These are phyloP conservation scores for Agroathelia rolfsii DNA, from an alignment of 1,284 basidiomycete species.

Conservation along the genomic window DNA sequence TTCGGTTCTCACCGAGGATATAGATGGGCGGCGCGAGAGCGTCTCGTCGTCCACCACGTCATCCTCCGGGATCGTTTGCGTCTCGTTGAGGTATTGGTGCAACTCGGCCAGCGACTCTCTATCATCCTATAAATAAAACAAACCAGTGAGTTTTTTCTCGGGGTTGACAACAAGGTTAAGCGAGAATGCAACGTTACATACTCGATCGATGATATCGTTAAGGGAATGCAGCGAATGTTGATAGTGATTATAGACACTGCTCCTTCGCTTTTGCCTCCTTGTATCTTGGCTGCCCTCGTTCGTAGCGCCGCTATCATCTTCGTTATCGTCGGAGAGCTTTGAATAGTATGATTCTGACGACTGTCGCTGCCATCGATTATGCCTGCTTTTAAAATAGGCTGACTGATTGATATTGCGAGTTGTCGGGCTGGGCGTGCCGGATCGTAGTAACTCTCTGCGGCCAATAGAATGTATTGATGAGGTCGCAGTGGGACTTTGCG, in stretches of 20 bases:
- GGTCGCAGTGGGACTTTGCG: constrained; percentile 11
- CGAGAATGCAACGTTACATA: constrained; percentile 27
- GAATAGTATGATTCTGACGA: constrained; percentile 47
- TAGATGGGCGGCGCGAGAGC: constrained; percentile 23
- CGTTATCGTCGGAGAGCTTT: constrained; percentile 30
- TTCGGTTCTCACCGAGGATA: constrained; percentile 37
- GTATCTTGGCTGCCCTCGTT: too few relatives aligned
- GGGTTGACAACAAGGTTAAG: constrained; percentile 5
- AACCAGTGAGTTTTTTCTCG: constrained; percentile 1
- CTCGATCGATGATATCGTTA: constrained; percentile 65
- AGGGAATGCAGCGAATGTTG: constrained; percentile 69
- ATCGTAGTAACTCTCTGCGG: constrained; percentile 14
- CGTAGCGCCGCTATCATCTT: too few relatives aligned
- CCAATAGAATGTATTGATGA: constrained; percentile 14
- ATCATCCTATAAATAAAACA: constrained; percentile 45
- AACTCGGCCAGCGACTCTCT: constrained; percentile 61
- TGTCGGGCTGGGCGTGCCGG: constrained; percentile 15
- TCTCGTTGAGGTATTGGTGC: constrained; percentile 51
- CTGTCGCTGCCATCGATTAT: constrained; percentile 35
- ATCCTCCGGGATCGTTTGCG: constrained; percentile 19
- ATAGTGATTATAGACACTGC: constrained; percentile 68
- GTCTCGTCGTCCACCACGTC: constrained; percentile 13
- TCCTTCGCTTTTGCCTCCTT: too few relatives aligned
- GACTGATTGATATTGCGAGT: constrained; percentile 38
- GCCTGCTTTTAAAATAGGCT: constrained; percentile 33